Base-by-base conservation (phyloP, 192 early-diverging fungal species). In the Entomortierella lignicola region DNA sequence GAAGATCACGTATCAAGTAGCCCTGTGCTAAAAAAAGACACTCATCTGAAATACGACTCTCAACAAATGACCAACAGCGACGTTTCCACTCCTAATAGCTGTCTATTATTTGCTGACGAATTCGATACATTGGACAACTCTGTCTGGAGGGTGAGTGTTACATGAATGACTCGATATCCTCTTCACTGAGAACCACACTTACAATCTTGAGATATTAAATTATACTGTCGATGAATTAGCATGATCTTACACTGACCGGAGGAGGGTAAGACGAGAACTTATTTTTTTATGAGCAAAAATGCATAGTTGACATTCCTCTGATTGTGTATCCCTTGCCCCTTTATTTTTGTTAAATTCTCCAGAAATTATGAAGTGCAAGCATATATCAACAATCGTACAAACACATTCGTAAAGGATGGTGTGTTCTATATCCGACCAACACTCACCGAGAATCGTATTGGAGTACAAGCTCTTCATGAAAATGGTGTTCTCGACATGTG, bases 361-460 rank as follows among this genome's bases (percentile, higher is more conserved):
- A 67, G 64, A 31, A 70, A 79, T 52, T 66, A 53, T 34, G 75
- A 79, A 18, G 60, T 68, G 6, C 75, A 79, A n/a, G 61, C 50
- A 0, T 85, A 80, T 56, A 80, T 80, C 39, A 84, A 84, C 56
- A 86, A 86, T 50, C 58, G 83, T n/a, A 80, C 81, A 61, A 91
- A 91, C 57, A 87, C 87, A 12, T 91, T 84, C 63, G 86, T 89
- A 15, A 60, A 79, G 26, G 74, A 91, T 37, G 89, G 89, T 17
- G 50, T 85, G 32, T 85, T 91, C 23, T 89, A 90, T 66, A 66
- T 91, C 48, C 77, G 85, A 17, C 90, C 90, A 4, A 90, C 90
- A 4, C 71, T 87, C 21, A 91, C 89, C 13, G 65, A 84, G 18
- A 71, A 87, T 23, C 80, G 65, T 25, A 86, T 91, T 27, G 88